Evolutionary conservation across 495 filamentous ascomycete genomes (phyloP), one percentile per base, ranked within the genome.

Genomic region (Elaphomyces granulatus): DNA sequence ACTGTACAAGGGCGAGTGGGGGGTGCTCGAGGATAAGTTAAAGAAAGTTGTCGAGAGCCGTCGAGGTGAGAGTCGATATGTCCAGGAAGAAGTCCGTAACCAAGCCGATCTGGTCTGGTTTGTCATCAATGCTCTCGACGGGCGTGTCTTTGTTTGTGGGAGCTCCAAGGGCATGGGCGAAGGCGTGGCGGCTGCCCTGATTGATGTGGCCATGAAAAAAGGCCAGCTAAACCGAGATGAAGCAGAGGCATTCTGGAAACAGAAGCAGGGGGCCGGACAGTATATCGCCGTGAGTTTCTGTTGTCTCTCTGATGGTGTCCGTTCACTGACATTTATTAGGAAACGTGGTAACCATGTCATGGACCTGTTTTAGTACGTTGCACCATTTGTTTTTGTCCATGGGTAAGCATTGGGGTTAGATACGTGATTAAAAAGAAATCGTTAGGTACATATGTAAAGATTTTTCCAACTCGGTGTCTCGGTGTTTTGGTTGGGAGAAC

Each of bases 41-140:
- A 93, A 93, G 61, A 81, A 77, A 32, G 87, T 98, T 2, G 88
- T 98, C 7, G 79, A 96, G 56, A 87, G 80, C 48, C 78, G 90
- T 21, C 65, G 67, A 8, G 81, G 83, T 3, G 72, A 80, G 47
- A 78, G 81, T 34, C 74, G 76, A 41, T 90, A 93, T 49, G 85
- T 92, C 7, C 84, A 90, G 50, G 84, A 90, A 47, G 87, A 92
- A 53, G 86, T 87, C 1, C 57, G 75, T 15, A 68, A 80, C 31
- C 90, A 95, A 55, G 86, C 86, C 2, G 88, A 98, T 56, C 69
- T 96, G 15, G 90, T 98, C 14, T 98, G 92, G 90, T 87, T 79
- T 53, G 81, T 96, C 37, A 81, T 94, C 63, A 95, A 95, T 56
- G 73, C 84, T 16, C 64, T 95, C 7, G 90, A 98, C 50, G 90